A percentile compares a stretch with the other conserved stretches of the same genome.
These are phyloP conservation scores for Raphidocelis subcapitata DNA, from an alignment of 139 green algal species.

Conservation along the genomic window DNA sequence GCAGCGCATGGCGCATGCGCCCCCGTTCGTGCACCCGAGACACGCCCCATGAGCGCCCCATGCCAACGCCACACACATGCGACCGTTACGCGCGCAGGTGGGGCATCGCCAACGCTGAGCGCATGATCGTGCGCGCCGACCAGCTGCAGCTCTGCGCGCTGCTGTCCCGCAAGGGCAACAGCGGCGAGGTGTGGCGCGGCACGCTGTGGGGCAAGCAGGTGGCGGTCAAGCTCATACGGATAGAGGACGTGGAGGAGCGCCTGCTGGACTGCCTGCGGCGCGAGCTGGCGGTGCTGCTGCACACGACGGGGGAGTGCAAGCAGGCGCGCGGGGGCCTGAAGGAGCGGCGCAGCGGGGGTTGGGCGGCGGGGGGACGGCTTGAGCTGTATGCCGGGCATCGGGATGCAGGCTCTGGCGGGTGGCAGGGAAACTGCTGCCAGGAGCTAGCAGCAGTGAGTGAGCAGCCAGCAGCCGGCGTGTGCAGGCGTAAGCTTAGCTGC, in stretches of 20 bases:
- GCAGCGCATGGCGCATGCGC: no score
- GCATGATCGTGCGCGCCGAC: conserved; percentile 30
- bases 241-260: conserved; percentile 15
- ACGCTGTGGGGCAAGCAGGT: conserved; percentile 28
- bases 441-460: no score
- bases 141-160: conserved; percentile 20
- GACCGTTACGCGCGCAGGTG: conserved; percentile 2
- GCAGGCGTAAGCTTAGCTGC: no score
- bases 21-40: no score
- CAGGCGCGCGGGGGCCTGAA: background rate
- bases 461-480: no score
- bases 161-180: conserved; percentile 27
- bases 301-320: conserved; percentile 32
- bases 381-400: no score
- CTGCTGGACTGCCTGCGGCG: conserved; percentile 24
- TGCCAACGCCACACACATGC: background rate
- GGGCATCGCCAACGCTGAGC: conserved; percentile 29
- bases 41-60: no score
- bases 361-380: no score
- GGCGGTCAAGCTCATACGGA: conserved; percentile 19
- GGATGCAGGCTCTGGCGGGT: no score
- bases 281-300: conserved; percentile 30
- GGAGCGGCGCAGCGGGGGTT: no score
- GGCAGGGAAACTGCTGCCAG: no score
- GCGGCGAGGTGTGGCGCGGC: conserved; percentile 21